phyloP scores from a whole-genome alignment of 371 early-diverging fungal species.

The Massospora cicadina region DNA sequence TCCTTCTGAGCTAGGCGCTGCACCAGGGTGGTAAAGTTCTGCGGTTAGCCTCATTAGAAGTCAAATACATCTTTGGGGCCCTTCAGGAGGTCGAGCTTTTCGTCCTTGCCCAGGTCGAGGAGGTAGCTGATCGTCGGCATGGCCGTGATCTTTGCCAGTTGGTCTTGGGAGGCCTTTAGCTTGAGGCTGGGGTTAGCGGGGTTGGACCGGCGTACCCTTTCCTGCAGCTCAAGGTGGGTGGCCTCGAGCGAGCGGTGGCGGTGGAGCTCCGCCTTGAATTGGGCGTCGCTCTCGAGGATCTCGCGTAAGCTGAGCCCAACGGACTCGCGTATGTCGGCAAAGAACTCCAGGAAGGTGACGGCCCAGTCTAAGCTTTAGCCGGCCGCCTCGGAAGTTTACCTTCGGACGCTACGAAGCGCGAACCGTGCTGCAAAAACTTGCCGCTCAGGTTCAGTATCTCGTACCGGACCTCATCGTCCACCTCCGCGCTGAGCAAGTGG shows the following conservation, averaged over 20 bases:
- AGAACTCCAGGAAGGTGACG: background rate
- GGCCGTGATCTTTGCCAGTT: background rate
- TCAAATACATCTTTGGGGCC: conserved; percentile 11
- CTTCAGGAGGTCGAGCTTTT: conserved; percentile 10
- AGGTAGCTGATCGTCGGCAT: conserved; percentile 6
- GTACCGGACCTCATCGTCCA: conserved; percentile 1
- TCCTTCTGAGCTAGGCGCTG: conserved; percentile 21
- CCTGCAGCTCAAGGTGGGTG: background rate
- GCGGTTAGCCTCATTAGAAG: background rate
- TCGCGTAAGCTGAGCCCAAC: background rate
- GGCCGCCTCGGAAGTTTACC: background rate
- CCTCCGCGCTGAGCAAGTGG: background rate
- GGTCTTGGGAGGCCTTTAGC: background rate
- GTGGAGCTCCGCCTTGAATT: conserved; percentile 1
- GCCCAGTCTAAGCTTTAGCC: background rate
- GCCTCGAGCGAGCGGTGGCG: background rate
- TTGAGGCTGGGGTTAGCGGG: background rate
- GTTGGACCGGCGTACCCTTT: background rate
- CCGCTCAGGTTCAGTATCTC: background rate
- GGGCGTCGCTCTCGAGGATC: background rate
- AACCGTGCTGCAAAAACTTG: background rate
- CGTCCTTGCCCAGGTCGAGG: background rate
- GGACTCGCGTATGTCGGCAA: background rate
- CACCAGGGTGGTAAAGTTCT: conserved; percentile 22
- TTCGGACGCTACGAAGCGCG: background rate